These are phyloP conservation scores for Aspergillus felis DNA, from an alignment of 2,329 filamentous ascomycete species.

Conservation along the genomic window DNA sequence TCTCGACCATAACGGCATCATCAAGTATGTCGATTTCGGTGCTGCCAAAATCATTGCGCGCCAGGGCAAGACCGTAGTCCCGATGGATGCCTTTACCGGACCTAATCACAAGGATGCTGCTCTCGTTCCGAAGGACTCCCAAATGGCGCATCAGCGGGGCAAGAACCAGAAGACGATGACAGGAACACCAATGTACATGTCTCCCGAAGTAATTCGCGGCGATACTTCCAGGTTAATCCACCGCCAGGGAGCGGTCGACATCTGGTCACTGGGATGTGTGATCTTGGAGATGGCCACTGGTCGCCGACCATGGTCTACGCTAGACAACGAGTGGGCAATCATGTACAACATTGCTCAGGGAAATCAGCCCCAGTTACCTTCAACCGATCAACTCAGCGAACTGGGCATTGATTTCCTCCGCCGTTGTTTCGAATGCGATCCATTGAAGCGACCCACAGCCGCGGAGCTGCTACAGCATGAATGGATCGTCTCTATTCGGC, in stretches of 20 bases:
- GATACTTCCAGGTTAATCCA: slow-evolving; percentile 68
- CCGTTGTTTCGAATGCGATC: slow-evolving; percentile 82
- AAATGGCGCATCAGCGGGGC: slow-evolving; percentile 27
- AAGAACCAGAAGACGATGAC: slow-evolving; percentile 85
- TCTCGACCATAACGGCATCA: slow-evolving; percentile 94
- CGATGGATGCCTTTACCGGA: slow-evolving; percentile 53
- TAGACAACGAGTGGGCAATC: slow-evolving; percentile 99
- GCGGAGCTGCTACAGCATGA: slow-evolving; percentile 90
- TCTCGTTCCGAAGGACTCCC: slow-evolving; percentile 27
- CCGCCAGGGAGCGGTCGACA: slow-evolving; percentile 81
- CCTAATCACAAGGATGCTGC: slow-evolving; percentile 37
- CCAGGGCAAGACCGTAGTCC: slow-evolving; percentile 80
- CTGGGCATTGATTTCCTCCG: slow-evolving; percentile 83
- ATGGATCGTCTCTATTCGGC: slow-evolving; percentile 63
- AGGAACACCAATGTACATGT: slow-evolving; percentile 99
- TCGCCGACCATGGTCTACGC: slow-evolving; percentile 84
- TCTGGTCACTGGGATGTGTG: slow-evolving; percentile 96
- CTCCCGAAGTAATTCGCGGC: slow-evolving; percentile 94
- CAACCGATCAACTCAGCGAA: slow-evolving; percentile 75
- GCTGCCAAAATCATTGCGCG: slow-evolving; percentile 95
- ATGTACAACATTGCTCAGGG: slow-evolving; percentile 99
- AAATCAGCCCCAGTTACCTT: slow-evolving; percentile 82
- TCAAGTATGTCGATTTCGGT: slow-evolving; percentile 98
- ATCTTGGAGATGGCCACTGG: slow-evolving; percentile 98
- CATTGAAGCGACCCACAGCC: slow-evolving; percentile 71